Evolutionary conservation across 805 yeast genomes (phyloP), one percentile per base, ranked within the genome.

Genomic region (Wickerhamiella nectarea): DNA sequence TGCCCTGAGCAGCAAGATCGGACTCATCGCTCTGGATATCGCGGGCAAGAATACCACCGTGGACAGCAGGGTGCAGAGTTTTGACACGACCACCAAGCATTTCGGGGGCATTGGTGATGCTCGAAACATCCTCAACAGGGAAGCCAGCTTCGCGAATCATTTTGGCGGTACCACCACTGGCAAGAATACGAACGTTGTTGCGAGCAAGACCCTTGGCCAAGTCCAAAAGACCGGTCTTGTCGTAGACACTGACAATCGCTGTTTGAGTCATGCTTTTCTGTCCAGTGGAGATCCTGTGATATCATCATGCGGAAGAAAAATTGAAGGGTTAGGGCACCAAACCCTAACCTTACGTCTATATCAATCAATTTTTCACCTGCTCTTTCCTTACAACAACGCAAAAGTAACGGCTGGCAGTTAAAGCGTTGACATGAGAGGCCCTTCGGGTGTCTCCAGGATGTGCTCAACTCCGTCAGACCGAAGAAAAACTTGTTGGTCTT

Each of bases 21-120:
- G 76, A 68, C 66, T 86, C 93, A 66, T 91, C 98, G 51, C 81
- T 70, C 55, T 82, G 94, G 62, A 85, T 73, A 67, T 91, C 76
- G 69, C 97, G 78, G 42, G 98, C 97, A 54, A 91, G 74, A 57
- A 91, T 91, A 60, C 69, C 68, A 56, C 95, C 98, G 64, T 91
- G 98, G 49, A 91, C 95, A 24, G 97, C 98, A 34, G 98, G 98
- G 63, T 91, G 98, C 56, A 91, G 72, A 48, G 98, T 91, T 71
- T 91, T 91, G 56, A 91, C 98, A 67, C 98, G 76, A 52, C 98
- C 98, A 50, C 96, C 95, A 54, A 91, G 72, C 95, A 91, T 91
- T 67, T 91, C 98, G 43, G 98, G 98, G 34, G 97, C 97, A 60
- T 91, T 95, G 29, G 98, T 91, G 62, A 91, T 85, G 47, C 91